These are phyloP conservation scores for Suhomyces terraborum DNA, from an alignment of 1,139 yeast genomes.

Conservation along the genomic window DNA sequence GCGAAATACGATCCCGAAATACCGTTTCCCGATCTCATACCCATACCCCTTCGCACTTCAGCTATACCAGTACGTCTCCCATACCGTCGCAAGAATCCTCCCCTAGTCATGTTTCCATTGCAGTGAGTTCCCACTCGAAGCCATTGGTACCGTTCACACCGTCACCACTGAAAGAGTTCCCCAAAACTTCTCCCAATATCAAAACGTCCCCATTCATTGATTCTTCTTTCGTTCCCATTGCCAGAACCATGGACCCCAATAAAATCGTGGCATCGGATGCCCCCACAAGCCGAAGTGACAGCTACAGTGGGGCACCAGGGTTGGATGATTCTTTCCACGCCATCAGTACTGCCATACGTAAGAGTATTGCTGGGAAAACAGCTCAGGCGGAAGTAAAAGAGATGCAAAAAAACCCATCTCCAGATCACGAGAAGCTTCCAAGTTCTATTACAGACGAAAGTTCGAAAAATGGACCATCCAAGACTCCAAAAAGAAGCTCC, in stretches of 20 bases:
- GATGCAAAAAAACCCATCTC: background rate
- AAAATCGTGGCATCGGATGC: constrained; percentile 5
- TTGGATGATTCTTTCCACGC: constrained; percentile 33
- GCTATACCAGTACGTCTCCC: constrained; percentile 9
- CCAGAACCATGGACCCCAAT: constrained; percentile 17
- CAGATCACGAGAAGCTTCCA: background rate
- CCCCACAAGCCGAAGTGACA: constrained; percentile 1
- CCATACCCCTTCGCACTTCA: constrained; percentile 11
- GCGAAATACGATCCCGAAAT: constrained; percentile 1
- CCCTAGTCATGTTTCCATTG: background rate
- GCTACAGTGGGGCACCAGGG: constrained; percentile 9
- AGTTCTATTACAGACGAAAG: background rate
- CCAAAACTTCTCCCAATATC: constrained; percentile 21
- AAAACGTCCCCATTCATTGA: constrained; percentile 22
- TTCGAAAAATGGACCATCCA: constrained; percentile 11
- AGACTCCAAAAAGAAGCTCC: constrained; percentile 38
- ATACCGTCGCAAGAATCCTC: background rate
- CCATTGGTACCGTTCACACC: constrained; percentile 12
- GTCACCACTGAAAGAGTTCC: constrained; percentile 12
- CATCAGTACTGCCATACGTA: constrained; percentile 41
- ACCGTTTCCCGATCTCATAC: background rate
- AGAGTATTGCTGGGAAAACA: constrained; percentile 40
- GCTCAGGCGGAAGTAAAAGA: constrained; percentile 1
- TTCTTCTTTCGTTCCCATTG: constrained; percentile 26
- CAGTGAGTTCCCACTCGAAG: background rate